These are phyloP conservation scores for Dactylellina drechsleri DNA, from an alignment of 2,329 filamentous ascomycete genomes.

Conservation along the genomic window DNA sequence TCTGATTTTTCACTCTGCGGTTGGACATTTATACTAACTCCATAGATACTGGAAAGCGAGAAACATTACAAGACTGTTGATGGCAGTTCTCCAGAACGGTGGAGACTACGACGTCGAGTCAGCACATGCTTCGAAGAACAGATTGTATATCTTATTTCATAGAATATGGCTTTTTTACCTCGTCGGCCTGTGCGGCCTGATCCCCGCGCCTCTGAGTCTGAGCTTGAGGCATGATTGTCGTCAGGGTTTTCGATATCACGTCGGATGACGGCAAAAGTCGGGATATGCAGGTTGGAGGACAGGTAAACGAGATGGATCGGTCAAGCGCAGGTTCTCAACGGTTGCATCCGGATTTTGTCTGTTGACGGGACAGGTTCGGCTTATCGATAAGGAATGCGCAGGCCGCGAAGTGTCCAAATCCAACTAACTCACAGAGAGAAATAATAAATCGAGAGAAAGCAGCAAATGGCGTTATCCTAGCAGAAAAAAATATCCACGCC, in stretches of 20 bases:
- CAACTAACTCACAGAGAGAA: not conserved
- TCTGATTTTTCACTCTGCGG: not conserved
- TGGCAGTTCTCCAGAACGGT: constrained; percentile 43
- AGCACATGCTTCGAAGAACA: not conserved
- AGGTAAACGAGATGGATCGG: not conserved
- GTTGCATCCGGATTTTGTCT: constrained; percentile 11
- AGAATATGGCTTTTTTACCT: constrained; percentile 10
- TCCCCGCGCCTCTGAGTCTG: constrained; percentile 36
- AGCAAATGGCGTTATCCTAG: too few species aligned
- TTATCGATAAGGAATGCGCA: constrained; percentile 33
- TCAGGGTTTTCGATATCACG: constrained; percentile 13
- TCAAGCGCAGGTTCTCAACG: not conserved
- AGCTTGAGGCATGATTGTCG: constrained; percentile 35
- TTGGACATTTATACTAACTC: constrained; percentile 62
- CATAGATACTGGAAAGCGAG: constrained; percentile 69
- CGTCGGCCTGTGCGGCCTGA: constrained; percentile 33
- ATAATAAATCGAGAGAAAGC: too few species aligned
- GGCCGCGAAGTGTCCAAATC: constrained; percentile 7
- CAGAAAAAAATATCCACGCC: not conserved
- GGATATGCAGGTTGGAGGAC: constrained; percentile 1
- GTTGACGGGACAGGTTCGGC: not conserved
- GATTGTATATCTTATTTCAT: not conserved
- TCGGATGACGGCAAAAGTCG: not conserved
- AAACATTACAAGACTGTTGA: constrained; percentile 68
- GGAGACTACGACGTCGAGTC: constrained; percentile 56